Evolutionary conservation across 2,329 filamentous ascomycete species (phyloP).

Genomic region (Colletotrichum sp.): DNA sequence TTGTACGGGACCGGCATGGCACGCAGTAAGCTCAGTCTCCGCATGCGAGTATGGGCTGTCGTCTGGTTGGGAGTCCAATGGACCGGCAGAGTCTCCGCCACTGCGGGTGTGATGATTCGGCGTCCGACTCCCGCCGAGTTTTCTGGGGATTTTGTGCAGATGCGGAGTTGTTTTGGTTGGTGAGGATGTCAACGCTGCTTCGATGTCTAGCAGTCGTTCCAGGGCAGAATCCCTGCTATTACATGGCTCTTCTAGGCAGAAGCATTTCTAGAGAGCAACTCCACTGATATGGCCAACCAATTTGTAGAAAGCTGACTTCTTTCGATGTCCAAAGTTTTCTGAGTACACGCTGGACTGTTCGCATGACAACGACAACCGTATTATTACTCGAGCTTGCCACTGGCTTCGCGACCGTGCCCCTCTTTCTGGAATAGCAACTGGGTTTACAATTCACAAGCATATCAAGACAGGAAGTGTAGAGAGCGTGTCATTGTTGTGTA

Average conservation of each 20-base stretch:
- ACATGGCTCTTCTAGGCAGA: not conserved
- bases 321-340: not conserved
- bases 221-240: not conserved
- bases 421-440: not conserved
- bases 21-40: not conserved
- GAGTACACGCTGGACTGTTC: not conserved
- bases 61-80: not conserved
- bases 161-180: not conserved
- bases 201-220: not conserved
- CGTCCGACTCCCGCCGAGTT: not conserved
- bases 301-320: fast-evolving
- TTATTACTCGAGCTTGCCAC: not conserved
- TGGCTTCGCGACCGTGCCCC: not conserved
- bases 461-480: not conserved
- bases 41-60: not conserved
- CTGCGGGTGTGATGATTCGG: not conserved
- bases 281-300: not conserved
- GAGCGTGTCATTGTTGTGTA: not conserved
- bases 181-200: not conserved
- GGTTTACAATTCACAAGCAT: not conserved
- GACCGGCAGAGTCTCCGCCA: not conserved
- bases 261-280: not conserved
- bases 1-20: not conserved
- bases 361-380: fast-evolving
- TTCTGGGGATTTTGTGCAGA: not conserved